Conservation (phyloP, 2,329 filamentous ascomycete genomes). For the Falciphora oryzae region DNA sequence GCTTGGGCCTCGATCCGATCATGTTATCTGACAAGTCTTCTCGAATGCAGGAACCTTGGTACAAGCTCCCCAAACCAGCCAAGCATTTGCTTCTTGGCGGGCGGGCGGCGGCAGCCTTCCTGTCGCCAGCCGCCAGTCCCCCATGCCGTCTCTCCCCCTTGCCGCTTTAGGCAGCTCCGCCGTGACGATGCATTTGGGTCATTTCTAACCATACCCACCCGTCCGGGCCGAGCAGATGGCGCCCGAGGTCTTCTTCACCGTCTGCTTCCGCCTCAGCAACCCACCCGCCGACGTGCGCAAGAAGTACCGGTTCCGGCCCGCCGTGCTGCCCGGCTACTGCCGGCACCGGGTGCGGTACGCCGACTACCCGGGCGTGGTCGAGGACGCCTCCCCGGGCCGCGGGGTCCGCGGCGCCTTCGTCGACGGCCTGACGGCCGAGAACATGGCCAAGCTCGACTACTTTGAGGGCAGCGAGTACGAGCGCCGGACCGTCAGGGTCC, state of each 20-base stretch:
- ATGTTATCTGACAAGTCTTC: constrained; percentile 18
- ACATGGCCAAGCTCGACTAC: constrained; percentile 67
- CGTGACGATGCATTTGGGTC: too few relatives aligned
- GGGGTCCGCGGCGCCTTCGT: constrained; percentile 72
- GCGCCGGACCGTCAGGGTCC: constrained; percentile 49
- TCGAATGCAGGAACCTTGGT: constrained; percentile 32
- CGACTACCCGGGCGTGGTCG: constrained; percentile 78
- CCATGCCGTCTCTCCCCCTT: too few relatives aligned
- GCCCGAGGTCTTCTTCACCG: constrained; percentile 77
- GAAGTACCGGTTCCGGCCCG: constrained; percentile 62
- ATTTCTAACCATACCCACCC: too few relatives aligned
- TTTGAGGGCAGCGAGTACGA: constrained; percentile 79
- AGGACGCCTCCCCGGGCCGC: constrained; percentile 39
- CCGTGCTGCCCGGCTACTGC: constrained; percentile 67
- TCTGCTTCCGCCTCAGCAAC: constrained; percentile 60
- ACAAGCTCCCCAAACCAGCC: constrained; percentile 12
- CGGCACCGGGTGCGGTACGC: constrained; percentile 62
- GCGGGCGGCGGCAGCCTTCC: background rate
- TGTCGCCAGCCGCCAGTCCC: too few relatives aligned
- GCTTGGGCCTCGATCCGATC: constrained; percentile 1
- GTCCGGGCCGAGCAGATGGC: constrained; percentile 55
- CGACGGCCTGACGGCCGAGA: constrained; percentile 69
- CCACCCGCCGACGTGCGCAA: constrained; percentile 43
- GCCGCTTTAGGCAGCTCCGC: too few relatives aligned
- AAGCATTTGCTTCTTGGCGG: background rate